Evolutionary conservation across 371 early-diverging fungal genomes (phyloP), one percentile per base, ranked within the genome.

Genomic region (Mucor irregularis): DNA sequence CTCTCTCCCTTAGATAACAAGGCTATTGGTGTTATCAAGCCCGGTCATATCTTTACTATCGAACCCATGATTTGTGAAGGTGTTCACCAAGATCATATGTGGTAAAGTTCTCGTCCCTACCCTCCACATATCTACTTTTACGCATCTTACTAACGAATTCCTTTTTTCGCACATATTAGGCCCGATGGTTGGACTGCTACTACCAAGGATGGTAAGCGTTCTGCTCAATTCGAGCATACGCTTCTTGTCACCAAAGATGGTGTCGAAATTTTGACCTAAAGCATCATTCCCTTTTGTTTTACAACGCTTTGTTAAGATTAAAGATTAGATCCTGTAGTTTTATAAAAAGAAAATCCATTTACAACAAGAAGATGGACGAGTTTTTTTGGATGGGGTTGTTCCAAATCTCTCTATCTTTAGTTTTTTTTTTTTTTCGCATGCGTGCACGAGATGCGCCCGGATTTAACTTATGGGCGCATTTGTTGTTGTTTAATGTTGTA

Each of bases 201-300:
- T 9, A 98, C 98, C 6, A 70, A 60, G 39, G 98, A 98, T 66
- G 98, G 98, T 34, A 94, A 94, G 69, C 83, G 74, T 22, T 94
- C 94, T 19, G 98, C 99, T 0, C 99, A 99, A 81, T 99, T 99
- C 79, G 99, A 99, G 66, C 96, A 99, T 68, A 96, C 96, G 9
- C 69, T 99, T 50, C 80, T 97, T 28, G 90, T 99, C 13, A 98
- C 96, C 5, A 91, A 96, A 68, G 85, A 80, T 37, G 96, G 98
- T 22, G 90, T 90, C 31, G 98, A 97, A 69, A 80, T 99, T 53
- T 79, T 99, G 56, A 94, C 97, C 4, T 71, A 62, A 37, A 31
- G 42, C 19, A n/a, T 26, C 4, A 3, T 45, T 25, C 14, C 26
- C 34, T 54, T 22, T 16, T 35, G 16, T 44, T 34, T 28, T n/a